Percentiles rank a stretch among this genome's conserved stretches.
phyloP scores from a whole-genome alignment of 2,329 filamentous ascomycete genomes.

The Arthrinium puccinioides region DNA sequence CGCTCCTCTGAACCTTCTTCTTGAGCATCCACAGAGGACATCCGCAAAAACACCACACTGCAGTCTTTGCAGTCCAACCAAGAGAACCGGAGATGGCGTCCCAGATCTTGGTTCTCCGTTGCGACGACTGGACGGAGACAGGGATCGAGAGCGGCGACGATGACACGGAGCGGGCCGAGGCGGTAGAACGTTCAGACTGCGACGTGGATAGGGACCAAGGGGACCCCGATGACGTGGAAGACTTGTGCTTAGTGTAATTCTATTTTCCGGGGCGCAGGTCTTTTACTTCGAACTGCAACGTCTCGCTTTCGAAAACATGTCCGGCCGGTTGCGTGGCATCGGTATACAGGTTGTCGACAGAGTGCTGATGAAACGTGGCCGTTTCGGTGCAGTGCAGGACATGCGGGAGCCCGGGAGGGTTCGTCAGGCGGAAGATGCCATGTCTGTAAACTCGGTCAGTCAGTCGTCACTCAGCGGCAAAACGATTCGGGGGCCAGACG shows the following conservation, averaged over 20 bases:
- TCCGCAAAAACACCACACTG: neutral
- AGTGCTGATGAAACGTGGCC: slow-evolving; percentile 76
- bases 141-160: no score
- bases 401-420: slow-evolving; percentile 83
- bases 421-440: slow-evolving; percentile 87
- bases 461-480: neutral
- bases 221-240: no score
- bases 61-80: neutral
- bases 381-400: slow-evolving; percentile 71
- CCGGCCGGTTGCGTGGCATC: slow-evolving; percentile 59
- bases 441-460: slow-evolving; percentile 45
- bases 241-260: neutral
- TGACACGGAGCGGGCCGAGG: neutral
- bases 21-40: slow-evolving; percentile 11
- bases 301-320: slow-evolving; percentile 62
- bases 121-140: neutral
- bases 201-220: neutral
- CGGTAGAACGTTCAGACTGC: neutral
- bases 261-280: slow-evolving; percentile 37
- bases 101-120: neutral
- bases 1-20: no score
- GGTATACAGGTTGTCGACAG: slow-evolving; percentile 66
- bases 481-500: slow-evolving; percentile 27
- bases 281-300: slow-evolving; percentile 52
- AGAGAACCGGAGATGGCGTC: neutral